phyloP scores from a whole-genome alignment of 1,284 basidiomycete genomes.

The Heterobasidion parviporum region DNA sequence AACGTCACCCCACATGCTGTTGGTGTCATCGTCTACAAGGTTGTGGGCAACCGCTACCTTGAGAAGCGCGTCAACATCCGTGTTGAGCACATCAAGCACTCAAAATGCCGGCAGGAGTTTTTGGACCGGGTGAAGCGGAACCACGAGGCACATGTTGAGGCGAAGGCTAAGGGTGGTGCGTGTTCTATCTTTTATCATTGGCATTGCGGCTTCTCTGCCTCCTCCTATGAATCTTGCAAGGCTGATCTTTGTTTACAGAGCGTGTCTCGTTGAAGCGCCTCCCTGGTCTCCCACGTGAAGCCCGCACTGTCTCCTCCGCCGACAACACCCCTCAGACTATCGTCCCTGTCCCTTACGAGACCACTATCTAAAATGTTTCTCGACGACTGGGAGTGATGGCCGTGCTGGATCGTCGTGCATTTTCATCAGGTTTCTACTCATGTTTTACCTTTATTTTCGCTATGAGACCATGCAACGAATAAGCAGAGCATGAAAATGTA shows the following conservation, averaged over 20 bases:
- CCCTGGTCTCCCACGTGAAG: slow-evolving; percentile 78
- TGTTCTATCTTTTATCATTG: slow-evolving; percentile 15
- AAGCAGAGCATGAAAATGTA: slow-evolving; percentile 1
- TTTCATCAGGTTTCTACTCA: slow-evolving; percentile 3
- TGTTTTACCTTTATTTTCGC: slow-evolving; percentile 4
- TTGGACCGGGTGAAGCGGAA: slow-evolving; percentile 94
- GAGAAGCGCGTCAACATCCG: slow-evolving; percentile 99
- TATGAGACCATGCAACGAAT: slow-evolving; percentile 8
- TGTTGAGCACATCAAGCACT: slow-evolving; percentile 97
- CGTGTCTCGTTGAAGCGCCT: slow-evolving; percentile 83
- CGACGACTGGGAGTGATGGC: not conserved
- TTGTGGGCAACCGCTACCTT: slow-evolving; percentile 98
- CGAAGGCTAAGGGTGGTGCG: slow-evolving; percentile 86
- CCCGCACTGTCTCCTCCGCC: slow-evolving; percentile 66
- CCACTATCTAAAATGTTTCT: slow-evolving; percentile 55
- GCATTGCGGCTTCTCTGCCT: not conserved
- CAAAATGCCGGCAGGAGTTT: slow-evolving; percentile 98
- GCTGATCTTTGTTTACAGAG: slow-evolving; percentile 35
- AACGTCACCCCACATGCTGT: slow-evolving; percentile 95
- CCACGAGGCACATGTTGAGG: slow-evolving; percentile 77
- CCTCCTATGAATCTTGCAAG: not conserved
- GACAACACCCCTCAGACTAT: slow-evolving; percentile 92
- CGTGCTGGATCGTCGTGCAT: not conserved
- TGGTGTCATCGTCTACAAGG: slow-evolving; percentile 97
- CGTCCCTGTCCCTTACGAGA: slow-evolving; percentile 85